Percentiles rank a stretch among this genome's conserved stretches.
These are phyloP conservation scores for Teratosphaeriaceae sp. DNA, from an alignment of 2,329 filamentous ascomycete species.

Conservation along the genomic window DNA sequence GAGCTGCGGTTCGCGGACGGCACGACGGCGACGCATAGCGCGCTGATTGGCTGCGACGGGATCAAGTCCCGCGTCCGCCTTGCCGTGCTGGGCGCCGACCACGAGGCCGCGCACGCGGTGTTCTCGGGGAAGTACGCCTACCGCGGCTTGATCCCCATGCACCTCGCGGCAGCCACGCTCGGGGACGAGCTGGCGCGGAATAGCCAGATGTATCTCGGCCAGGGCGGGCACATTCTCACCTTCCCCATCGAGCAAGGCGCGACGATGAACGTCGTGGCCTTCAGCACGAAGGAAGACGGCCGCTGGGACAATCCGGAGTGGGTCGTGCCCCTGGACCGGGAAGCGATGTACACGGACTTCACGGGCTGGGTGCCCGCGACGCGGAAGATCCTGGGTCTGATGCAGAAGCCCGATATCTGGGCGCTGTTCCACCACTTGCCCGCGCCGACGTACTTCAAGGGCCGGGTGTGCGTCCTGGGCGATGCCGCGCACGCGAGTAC, in stretches of 20 bases:
- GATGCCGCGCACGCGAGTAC: slow-evolving; percentile 52
- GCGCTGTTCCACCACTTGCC: slow-evolving; percentile 43
- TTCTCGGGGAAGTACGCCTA: slow-evolving; percentile 58
- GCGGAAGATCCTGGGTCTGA: slow-evolving; percentile 32
- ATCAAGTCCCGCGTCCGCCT: slow-evolving; percentile 52
- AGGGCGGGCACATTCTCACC: slow-evolving; percentile 46
- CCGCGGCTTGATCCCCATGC: slow-evolving; percentile 56
- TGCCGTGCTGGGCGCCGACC: slow-evolving; percentile 44
- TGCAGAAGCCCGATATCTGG: slow-evolving; percentile 46
- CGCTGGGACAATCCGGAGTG: slow-evolving; percentile 36
- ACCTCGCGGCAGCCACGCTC: slow-evolving; percentile 42
- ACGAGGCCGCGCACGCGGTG: slow-evolving; percentile 39
- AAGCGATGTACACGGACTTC: slow-evolving; percentile 38
- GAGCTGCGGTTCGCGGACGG: slow-evolving; percentile 40
- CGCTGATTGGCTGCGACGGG: slow-evolving; percentile 56
- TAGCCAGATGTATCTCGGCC: slow-evolving; percentile 43
- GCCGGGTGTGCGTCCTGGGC: slow-evolving; percentile 41
- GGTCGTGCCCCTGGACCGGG: slow-evolving; percentile 35
- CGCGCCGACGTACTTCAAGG: slow-evolving; percentile 33
- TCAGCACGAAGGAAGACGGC: slow-evolving; percentile 32
- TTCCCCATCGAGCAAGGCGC: slow-evolving; percentile 53
- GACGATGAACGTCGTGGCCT: slow-evolving; percentile 52
- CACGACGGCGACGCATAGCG: slow-evolving; percentile 35
- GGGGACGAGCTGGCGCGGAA: slow-evolving; percentile 45
- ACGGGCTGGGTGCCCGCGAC: slow-evolving; percentile 36